Percentiles rank a stretch among this genome's conserved stretches.
Evolutionary conservation across 2,329 filamentous ascomycete genomes (phyloP).

Genomic region (Rutstroemia sp.): DNA sequence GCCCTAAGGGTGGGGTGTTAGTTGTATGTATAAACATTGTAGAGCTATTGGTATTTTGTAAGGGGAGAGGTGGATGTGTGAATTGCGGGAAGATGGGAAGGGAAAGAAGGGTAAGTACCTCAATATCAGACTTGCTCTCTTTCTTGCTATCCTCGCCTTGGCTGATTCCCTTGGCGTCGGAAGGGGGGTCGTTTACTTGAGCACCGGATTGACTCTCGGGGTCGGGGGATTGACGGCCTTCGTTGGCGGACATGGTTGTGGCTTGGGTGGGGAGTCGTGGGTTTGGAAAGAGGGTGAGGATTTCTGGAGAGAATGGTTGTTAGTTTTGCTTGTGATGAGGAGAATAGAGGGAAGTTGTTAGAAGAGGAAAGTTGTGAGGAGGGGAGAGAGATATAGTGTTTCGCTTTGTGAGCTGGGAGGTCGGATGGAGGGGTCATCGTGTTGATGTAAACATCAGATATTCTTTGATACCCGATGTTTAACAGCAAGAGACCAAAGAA

Average conservation of each 20-base stretch:
- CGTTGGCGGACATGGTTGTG: conserved; percentile 38
- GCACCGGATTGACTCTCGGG: conserved; percentile 59
- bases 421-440: too few species aligned
- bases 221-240: conserved; percentile 71
- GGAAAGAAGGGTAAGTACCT: conserved; percentile 32
- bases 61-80: neutral
- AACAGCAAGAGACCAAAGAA: too few species aligned
- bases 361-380: too few species aligned
- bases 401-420: too few species aligned
- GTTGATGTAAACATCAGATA: too few species aligned
- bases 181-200: conserved; percentile 54
- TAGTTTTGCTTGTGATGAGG: neutral
- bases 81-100: neutral
- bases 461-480: too few species aligned
- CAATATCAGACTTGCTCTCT: conserved; percentile 41
- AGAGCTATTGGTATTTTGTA: neutral
- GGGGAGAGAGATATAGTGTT: too few species aligned
- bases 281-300: neutral
- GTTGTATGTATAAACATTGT: neutral
- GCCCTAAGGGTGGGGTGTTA: conserved; percentile 30
- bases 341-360: neutral
- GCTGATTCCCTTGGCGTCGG: conserved; percentile 50
- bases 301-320: neutral
- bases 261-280: neutral
- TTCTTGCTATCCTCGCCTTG: conserved; percentile 44